Percentiles rank a stretch among this genome's conserved stretches.
Conservation (phyloP, 768 basidiomycete species). For the Antrodiella citrinella region DNA sequence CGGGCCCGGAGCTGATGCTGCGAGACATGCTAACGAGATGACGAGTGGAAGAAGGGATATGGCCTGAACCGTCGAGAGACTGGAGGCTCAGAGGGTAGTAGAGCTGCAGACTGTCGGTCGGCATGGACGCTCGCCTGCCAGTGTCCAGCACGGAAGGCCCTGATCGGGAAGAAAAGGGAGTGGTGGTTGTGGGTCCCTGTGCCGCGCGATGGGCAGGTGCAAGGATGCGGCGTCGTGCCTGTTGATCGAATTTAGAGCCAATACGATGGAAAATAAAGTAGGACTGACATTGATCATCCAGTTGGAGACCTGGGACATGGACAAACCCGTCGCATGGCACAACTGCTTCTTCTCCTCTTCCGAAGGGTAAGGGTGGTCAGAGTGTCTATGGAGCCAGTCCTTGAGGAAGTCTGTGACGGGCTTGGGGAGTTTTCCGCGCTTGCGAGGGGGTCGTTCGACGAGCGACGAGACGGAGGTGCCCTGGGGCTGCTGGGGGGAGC, state of each 20-base stretch:
- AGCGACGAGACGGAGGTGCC: too few species aligned
- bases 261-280: constrained; percentile 21
- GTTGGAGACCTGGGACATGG: constrained; percentile 86
- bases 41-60: constrained; percentile 14
- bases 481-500: constrained; percentile 39
- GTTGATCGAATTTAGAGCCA: constrained; percentile 11
- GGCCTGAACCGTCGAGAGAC: constrained; percentile 31
- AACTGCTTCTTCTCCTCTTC: constrained; percentile 89
- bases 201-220: constrained; percentile 75
- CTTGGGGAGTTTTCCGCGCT: constrained; percentile 84
- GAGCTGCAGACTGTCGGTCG: constrained; percentile 62
- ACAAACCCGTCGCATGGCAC: constrained; percentile 77
- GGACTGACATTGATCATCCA: constrained; percentile 83
- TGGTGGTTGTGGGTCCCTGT: constrained; percentile 69
- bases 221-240: constrained; percentile 79
- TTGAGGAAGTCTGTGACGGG: constrained; percentile 87
- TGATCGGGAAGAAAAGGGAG: constrained; percentile 51
- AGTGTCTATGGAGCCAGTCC: constrained; percentile 81
- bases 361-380: constrained; percentile 83
- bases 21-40: constrained; percentile 23
- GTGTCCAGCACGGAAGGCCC: constrained; percentile 28
- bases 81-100: constrained; percentile 77
- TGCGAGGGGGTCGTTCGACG: constrained; percentile 71
- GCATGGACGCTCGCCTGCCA: constrained; percentile 56
- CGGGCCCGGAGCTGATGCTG: constrained; percentile 17